Conservation (phyloP, 2,329 filamentous ascomycete species). For the Neofusicoccum cordaticola region DNA sequence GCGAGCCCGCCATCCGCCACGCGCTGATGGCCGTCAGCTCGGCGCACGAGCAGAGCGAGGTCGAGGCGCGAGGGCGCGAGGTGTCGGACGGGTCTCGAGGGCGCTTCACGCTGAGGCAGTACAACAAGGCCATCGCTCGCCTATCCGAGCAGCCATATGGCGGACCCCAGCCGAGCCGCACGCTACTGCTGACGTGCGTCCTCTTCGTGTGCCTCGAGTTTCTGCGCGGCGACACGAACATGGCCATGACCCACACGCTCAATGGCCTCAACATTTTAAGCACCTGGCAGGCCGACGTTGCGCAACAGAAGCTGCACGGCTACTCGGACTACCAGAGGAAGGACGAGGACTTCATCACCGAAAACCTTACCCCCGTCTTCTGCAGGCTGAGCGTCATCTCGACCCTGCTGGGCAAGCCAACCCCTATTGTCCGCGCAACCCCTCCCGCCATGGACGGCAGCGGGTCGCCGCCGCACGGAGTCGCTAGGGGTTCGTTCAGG, state of each 20-base stretch:
- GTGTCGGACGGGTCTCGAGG: constrained; percentile 4
- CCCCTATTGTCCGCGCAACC: background rate
- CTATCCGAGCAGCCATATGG: constrained; percentile 33
- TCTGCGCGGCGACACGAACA: constrained; percentile 38
- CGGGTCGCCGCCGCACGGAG: background rate
- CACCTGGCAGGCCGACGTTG: background rate
- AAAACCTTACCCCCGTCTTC: constrained; percentile 11
- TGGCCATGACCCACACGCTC: constrained; percentile 42
- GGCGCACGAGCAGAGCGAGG: constrained; percentile 27
- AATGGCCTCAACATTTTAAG: constrained; percentile 42
- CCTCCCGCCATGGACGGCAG: background rate
- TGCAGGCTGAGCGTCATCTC: background rate
- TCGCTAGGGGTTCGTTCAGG: background rate
- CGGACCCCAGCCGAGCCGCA: constrained; percentile 31
- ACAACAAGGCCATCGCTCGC: constrained; percentile 39
- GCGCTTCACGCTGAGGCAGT: constrained; percentile 38
- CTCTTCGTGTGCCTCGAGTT: constrained; percentile 43
- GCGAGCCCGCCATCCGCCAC: constrained; percentile 43
- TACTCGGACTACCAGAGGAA: background rate
- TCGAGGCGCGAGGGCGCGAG: constrained; percentile 23
- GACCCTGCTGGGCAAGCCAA: background rate
- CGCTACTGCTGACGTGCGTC: constrained; percentile 43
- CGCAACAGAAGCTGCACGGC: background rate
- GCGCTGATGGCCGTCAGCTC: constrained; percentile 43
- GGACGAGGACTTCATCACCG: constrained; percentile 1